A percentile compares a stretch with the other conserved stretches of the same genome.
phyloP scores from a whole-genome alignment of 345 rosid species.

The Populus nigra region DNA sequence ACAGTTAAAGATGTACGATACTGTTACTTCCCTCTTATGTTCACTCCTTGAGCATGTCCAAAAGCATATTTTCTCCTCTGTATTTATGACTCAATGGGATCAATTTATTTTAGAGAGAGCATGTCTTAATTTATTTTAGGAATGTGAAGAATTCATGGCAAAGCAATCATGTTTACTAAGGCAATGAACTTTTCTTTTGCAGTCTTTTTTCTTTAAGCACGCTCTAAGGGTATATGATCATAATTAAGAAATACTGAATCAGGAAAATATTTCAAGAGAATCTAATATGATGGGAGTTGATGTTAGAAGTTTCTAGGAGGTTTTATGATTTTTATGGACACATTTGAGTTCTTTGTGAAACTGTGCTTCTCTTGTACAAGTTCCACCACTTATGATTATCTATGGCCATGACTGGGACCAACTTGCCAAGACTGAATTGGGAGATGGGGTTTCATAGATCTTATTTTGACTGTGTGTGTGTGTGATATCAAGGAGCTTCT shows the following conservation, averaged over 20 bases:
- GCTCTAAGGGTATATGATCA: neutral
- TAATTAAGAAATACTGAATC: neutral
- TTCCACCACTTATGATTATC: neutral
- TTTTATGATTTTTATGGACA: neutral
- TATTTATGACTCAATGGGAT: neutral
- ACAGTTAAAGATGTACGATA: neutral
- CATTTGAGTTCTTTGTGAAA: neutral
- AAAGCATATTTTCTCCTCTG: neutral
- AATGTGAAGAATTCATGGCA: neutral
- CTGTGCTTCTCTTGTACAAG: neutral
- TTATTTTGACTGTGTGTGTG: neutral
- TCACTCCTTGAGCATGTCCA: neutral
- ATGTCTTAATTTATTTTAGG: constrained; percentile 4
- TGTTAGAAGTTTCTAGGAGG: neutral
- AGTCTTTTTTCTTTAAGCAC: neutral
- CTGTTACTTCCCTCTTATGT: neutral
- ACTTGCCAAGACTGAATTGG: neutral
- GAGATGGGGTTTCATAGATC: neutral
- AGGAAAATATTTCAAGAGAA: neutral
- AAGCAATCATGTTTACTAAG: neutral
- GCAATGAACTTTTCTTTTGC: neutral
- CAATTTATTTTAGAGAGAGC: neutral
- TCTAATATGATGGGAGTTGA: neutral
- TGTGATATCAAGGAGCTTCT: neutral
- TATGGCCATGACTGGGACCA: neutral